Conservation (phyloP, 495 filamentous ascomycete genomes). For the Xylaria castorea region DNA sequence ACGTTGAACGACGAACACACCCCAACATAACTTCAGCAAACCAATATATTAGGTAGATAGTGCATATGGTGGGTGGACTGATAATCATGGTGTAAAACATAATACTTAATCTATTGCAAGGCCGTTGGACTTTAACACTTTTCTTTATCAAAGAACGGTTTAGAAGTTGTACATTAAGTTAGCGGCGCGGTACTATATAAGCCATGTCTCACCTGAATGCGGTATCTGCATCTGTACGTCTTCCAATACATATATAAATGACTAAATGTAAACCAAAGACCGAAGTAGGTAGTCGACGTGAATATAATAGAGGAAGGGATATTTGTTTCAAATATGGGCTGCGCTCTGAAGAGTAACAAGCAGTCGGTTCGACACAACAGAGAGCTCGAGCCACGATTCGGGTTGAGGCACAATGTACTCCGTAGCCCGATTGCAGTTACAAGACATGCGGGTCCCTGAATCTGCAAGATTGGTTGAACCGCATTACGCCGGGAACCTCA, state of each 20-base stretch:
- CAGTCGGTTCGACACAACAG: neutral
- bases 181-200: neutral
- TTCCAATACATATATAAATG: neutral
- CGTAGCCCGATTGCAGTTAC: neutral
- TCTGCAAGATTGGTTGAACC: conserved; percentile 25
- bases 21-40: neutral
- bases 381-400: neutral
- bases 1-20: neutral
- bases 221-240: neutral
- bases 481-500: conserved; percentile 2
- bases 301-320: too few species aligned
- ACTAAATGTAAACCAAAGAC: neutral
- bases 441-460: conserved; percentile 20
- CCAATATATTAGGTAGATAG: neutral
- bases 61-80: neutral
- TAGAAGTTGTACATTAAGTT: neutral
- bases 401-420: conserved; percentile 7
- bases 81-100: neutral
- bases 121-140: too few species aligned
- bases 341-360: neutral
- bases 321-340: neutral
- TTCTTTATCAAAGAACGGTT: neutral
- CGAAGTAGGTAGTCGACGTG: too few species aligned
- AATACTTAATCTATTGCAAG: too few species aligned
- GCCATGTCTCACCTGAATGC: neutral